phyloP scores from a whole-genome alignment of 139 green algal genomes.

The Nannochloris sp. region DNA sequence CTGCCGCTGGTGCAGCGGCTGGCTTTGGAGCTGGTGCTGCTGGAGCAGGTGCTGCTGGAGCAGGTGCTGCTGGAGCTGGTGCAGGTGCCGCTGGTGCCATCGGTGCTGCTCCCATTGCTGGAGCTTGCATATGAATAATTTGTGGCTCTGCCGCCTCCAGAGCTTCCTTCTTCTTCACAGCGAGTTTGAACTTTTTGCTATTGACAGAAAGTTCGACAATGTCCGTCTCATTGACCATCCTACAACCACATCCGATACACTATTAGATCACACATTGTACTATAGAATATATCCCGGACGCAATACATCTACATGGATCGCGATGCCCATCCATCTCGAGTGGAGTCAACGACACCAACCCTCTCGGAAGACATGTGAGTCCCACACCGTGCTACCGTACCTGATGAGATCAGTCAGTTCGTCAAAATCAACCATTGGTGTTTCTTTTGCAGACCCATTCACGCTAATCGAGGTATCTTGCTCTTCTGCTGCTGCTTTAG shows the following conservation, averaged over 20 bases:
- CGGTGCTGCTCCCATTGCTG: constrained; percentile 4
- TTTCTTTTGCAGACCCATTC: constrained; percentile 28
- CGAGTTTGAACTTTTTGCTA: constrained; percentile 81
- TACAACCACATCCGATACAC: constrained; percentile 21
- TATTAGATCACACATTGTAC: neutral
- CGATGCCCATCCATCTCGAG: neutral
- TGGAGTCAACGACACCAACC: neutral
- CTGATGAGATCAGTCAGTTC: constrained; percentile 75
- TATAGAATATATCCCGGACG: neutral
- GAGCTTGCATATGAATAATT: constrained; percentile 16
- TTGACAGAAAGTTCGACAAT: constrained; percentile 94
- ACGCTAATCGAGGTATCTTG: constrained; percentile 17
- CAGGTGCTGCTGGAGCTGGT: constrained; percentile 24
- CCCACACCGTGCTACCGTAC: constrained; percentile 16
- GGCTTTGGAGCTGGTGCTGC: constrained; percentile 42
- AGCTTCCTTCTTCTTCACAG: constrained; percentile 80
- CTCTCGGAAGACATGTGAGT: neutral
- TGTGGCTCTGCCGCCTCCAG: constrained; percentile 42
- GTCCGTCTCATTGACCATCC: constrained; percentile 88
- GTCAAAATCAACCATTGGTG: constrained; percentile 61
- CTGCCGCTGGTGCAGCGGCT: constrained; percentile 31
- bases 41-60: constrained; percentile 36
- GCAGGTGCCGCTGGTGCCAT: constrained; percentile 9
- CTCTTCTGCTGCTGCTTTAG: constrained; percentile 18
- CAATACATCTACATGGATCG: neutral